Evolutionary conservation across 192 early-diverging fungal genomes (phyloP), one percentile per base, ranked within the genome.

Genomic region (Backusella westeae): DNA sequence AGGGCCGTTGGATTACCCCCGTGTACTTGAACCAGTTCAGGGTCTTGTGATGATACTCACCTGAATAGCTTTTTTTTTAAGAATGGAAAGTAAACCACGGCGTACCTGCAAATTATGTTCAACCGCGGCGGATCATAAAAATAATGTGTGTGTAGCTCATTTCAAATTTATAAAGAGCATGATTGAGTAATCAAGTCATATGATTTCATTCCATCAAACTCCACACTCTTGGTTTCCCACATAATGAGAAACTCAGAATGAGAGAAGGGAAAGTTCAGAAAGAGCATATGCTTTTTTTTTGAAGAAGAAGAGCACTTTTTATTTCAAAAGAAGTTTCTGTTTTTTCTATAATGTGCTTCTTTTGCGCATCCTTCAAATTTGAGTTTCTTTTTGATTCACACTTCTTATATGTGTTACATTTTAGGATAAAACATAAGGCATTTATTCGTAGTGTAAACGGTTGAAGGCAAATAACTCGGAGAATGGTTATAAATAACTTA

Each of bases 401-500:
- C 53, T 56, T 29, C 3, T 10, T 23, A 8, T 53, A 9, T 63
- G 23, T 63, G 23, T 14, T 9, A 63, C 56, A 26, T 29, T 63
- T 26, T 23, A 29, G 56, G 26, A 63, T 23, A 29, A 29, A 63
- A 29, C 23, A 14, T 63, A 26, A 29, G 23, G 21, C 26, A 12
- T 17, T 21, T 63, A 4, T 14, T 44, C 2, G 19, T 49, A 29
- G 26, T 49, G 19, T 63, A 29, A 10, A 59, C 1, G 9, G 7
- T 3, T 59, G 23, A 12, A 9, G 9, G 23, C 8, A 59, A 39
- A 59, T 26, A 59, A 26, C 1, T 29, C 23, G 29, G 56, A 63
- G 56, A 63, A 29, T 63, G 56, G 56, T 63, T 10, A 59, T 59
- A 59, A 59, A 59, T 59, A 59, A 59, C 56, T 59, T 59, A 63